A percentile compares a stretch with the other conserved stretches of the same genome.
These are phyloP conservation scores for Athelia psychrophila DNA, from an alignment of 1,284 basidiomycete genomes.

Conservation along the genomic window DNA sequence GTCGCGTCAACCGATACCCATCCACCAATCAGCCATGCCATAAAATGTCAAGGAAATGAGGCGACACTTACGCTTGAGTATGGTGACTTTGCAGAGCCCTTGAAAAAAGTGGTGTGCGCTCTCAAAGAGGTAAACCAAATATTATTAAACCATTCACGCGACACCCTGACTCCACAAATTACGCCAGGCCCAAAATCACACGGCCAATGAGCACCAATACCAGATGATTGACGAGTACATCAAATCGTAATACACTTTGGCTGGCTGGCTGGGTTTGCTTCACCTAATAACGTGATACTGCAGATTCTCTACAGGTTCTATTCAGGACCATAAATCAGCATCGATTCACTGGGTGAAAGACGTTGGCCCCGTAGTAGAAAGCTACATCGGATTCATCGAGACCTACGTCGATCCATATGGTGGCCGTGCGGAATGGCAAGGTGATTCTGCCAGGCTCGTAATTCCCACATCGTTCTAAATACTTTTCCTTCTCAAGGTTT, in stretches of 20 bases:
- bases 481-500: slow-evolving; percentile 49
- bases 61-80: slow-evolving; percentile 65
- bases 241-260: slow-evolving; percentile 50
- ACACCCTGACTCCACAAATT: not conserved
- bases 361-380: slow-evolving; percentile 83
- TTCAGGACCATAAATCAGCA: slow-evolving; percentile 74
- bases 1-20: slow-evolving; percentile 62
- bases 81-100: slow-evolving; percentile 60
- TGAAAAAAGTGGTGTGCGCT: slow-evolving; percentile 52
- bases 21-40: slow-evolving; percentile 44
- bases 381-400: slow-evolving; percentile 78
- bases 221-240: slow-evolving; percentile 79
- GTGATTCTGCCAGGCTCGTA: slow-evolving; percentile 25
- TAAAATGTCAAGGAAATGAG: slow-evolving; percentile 33
- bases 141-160: not conserved
- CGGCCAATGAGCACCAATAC: slow-evolving; percentile 69
- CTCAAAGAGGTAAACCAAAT: slow-evolving; percentile 51
- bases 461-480: too few relatives aligned
- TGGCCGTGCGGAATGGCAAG: slow-evolving; percentile 85
- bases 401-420: slow-evolving; percentile 87
- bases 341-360: slow-evolving; percentile 84
- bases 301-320: slow-evolving; percentile 75
- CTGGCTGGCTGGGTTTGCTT: not conserved
- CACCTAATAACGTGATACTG: not conserved
- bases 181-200: slow-evolving; percentile 63